Evolutionary conservation across 495 filamentous ascomycete species (phyloP).

Genomic region (Niebla homalea): DNA sequence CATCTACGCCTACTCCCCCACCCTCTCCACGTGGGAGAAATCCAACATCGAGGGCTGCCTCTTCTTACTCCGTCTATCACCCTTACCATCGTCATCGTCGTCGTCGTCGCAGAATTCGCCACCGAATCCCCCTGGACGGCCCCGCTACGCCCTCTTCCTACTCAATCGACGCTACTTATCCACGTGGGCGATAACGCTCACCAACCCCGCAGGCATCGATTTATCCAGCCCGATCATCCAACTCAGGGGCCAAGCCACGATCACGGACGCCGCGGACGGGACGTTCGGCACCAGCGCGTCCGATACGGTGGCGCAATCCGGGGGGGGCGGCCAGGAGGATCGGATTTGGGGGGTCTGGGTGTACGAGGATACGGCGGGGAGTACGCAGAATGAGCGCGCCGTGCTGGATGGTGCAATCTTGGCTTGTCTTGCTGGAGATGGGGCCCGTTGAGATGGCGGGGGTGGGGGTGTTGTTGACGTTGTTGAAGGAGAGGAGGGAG

Average conservation of each 20-base stretch:
- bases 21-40: conserved; percentile 59
- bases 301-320: no score
- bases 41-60: conserved; percentile 63
- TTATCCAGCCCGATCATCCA: background rate
- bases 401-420: background rate
- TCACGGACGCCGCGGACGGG: no score
- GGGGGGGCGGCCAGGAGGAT: no score
- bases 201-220: background rate
- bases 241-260: background rate
- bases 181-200: conserved; percentile 41
- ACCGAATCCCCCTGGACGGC: conserved; percentile 47
- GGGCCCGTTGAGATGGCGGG: background rate
- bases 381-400: no score
- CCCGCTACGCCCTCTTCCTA: conserved; percentile 46
- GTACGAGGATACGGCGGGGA: background rate
- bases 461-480: background rate
- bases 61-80: conserved; percentile 57
- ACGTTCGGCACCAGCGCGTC: no score
- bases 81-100: conserved; percentile 53
- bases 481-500: background rate
- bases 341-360: background rate
- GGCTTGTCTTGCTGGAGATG: background rate
- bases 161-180: conserved; percentile 47
- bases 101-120: conserved; percentile 70
- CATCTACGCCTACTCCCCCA: conserved; percentile 58